phyloP scores from a whole-genome alignment of 805 yeast species.

The Schizosaccharomyces cryophilus region DNA sequence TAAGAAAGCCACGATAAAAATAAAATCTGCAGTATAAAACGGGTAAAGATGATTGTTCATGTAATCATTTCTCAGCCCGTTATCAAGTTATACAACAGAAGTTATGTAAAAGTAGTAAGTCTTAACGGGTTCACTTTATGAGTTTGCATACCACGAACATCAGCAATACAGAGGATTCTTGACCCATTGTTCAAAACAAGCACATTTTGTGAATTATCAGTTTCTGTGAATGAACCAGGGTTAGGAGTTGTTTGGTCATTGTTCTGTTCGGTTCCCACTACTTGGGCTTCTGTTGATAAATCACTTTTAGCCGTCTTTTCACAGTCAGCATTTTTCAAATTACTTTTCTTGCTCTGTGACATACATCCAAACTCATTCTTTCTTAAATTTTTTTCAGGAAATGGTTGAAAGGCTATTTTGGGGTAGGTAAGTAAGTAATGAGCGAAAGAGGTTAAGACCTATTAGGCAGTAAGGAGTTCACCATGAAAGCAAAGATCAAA shows the following conservation, averaged over 20 bases:
- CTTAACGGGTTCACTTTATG: not conserved
- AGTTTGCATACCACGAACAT: constrained; percentile 21
- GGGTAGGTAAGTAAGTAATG: not conserved
- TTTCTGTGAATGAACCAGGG: not conserved
- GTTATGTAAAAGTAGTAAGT: too few relatives aligned
- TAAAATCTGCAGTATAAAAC: too few relatives aligned
- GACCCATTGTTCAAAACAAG: constrained; percentile 10
- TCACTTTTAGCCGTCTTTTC: not conserved
- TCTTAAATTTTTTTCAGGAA: not conserved
- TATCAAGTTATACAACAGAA: too few relatives aligned
- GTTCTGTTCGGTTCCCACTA: not conserved
- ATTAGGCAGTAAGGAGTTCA: too few relatives aligned
- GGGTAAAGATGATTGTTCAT: too few relatives aligned
- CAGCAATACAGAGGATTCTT: constrained; percentile 28
- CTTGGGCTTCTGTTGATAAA: not conserved
- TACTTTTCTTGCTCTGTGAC: not conserved
- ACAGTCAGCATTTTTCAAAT: not conserved
- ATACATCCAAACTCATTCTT: not conserved
- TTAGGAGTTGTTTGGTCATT: not conserved
- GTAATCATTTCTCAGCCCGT: too few relatives aligned
- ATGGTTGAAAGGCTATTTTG: not conserved
- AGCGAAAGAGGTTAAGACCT: not conserved
- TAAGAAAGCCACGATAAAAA: too few relatives aligned
- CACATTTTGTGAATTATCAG: not conserved
- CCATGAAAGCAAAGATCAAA: too few relatives aligned